A percentile compares a stretch with the other conserved stretches of the same genome.
These are phyloP conservation scores for Aspergillus sp. DNA, from an alignment of 2,329 filamentous ascomycete species.

Conservation along the genomic window DNA sequence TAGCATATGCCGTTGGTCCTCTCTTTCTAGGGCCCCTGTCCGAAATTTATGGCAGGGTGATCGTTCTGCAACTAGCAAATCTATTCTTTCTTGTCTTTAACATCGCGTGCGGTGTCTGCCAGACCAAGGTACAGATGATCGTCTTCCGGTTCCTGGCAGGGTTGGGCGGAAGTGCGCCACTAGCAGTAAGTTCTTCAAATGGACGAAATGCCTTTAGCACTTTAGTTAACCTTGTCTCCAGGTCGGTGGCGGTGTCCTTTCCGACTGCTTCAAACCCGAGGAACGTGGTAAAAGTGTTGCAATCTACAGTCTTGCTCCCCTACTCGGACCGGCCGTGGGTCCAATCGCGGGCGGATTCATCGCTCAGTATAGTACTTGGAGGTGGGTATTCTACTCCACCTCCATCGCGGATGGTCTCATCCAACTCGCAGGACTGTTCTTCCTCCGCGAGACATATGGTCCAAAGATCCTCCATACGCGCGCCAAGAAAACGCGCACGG, in stretches of 20 bases:
- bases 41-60: constrained; percentile 49
- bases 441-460: constrained; percentile 58
- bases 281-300: constrained; percentile 55
- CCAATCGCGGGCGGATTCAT: constrained; percentile 61
- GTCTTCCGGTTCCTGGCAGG: constrained; percentile 52
- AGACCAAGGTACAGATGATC: constrained; percentile 47
- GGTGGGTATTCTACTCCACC: constrained; percentile 65
- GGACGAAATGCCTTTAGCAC: too few relatives aligned
- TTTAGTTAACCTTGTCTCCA: constrained; percentile 6
- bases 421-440: constrained; percentile 53
- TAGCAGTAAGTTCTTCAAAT: constrained; percentile 33
- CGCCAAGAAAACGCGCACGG: constrained; percentile 42
- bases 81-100: constrained; percentile 52
- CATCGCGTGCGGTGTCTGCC: constrained; percentile 50
- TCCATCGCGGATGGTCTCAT: constrained; percentile 55
- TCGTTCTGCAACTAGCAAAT: constrained; percentile 48
- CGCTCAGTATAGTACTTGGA: constrained; percentile 56
- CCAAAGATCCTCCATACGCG: constrained; percentile 55
- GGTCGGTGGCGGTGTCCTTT: constrained; percentile 44
- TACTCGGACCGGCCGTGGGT: constrained; percentile 58
- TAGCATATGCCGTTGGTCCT: constrained; percentile 48
- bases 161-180: constrained; percentile 50
- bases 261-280: constrained; percentile 53
- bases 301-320: constrained; percentile 55
- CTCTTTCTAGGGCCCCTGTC: constrained; percentile 46